A percentile compares a stretch with the other conserved stretches of the same genome.
These are phyloP conservation scores for Saturnispora besseyi DNA, from an alignment of 805 yeast species.

Conservation along the genomic window DNA sequence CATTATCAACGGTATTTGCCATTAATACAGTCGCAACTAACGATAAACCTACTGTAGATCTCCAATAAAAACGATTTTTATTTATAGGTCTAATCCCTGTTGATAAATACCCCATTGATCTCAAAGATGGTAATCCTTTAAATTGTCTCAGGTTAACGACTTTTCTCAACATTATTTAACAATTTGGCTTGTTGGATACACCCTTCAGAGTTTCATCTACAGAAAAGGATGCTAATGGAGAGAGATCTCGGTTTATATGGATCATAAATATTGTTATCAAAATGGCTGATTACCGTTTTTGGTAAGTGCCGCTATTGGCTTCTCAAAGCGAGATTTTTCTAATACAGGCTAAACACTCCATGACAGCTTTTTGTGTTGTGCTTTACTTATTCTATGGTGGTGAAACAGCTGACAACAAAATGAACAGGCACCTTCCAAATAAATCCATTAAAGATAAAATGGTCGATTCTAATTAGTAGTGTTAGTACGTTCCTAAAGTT, in stretches of 20 bases:
- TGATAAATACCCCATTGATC: not conserved
- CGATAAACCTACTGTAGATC: not conserved
- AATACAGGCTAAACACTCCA: not conserved
- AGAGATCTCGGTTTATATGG: not conserved
- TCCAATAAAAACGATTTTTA: not conserved
- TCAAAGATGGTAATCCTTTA: not conserved
- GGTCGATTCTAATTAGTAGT: too few relatives aligned
- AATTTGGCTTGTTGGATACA: not conserved
- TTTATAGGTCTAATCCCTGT: not conserved
- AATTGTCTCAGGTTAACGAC: not conserved
- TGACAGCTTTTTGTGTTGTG: not conserved
- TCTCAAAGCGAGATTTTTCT: not conserved
- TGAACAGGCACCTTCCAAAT: too few relatives aligned
- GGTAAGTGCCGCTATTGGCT: not conserved
- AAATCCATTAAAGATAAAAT: too few relatives aligned
- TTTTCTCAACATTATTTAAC: not conserved
- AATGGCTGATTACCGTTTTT: not conserved
- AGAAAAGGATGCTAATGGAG: not conserved
- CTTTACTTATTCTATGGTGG: too few relatives aligned
- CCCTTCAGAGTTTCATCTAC: not conserved
- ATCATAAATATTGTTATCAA: not conserved
- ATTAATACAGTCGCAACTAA: constrained; percentile 5
- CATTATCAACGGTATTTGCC: constrained; percentile 5
- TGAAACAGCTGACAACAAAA: too few relatives aligned
- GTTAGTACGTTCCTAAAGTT: too few relatives aligned